Evolutionary conservation across 2,329 filamentous ascomycete species (phyloP).

Genomic region (Aciculosporium take): DNA sequence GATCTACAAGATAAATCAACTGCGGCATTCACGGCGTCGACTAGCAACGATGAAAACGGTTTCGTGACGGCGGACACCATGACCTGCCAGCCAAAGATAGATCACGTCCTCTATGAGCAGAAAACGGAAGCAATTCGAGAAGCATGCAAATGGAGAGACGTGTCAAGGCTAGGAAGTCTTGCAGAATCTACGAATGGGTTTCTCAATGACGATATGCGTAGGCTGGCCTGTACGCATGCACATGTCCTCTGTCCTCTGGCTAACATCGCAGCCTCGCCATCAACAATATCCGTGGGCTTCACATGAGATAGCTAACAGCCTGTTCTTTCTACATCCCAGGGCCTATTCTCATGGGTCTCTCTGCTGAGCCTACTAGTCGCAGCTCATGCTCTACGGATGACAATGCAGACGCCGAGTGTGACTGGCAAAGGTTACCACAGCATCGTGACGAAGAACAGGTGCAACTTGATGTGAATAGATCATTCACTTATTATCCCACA

Average conservation of each 20-base stretch:
- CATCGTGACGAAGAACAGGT: slow-evolving; percentile 89
- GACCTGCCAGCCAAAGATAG: not conserved
- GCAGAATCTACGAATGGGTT: slow-evolving; percentile 54
- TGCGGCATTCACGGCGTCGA: slow-evolving; percentile 5
- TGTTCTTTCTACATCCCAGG: slow-evolving; percentile 27
- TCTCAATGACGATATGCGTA: slow-evolving; percentile 52
- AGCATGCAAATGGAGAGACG: slow-evolving; percentile 45
- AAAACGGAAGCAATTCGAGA: slow-evolving; percentile 21
- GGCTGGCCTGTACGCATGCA: slow-evolving; percentile 53
- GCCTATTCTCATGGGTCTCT: slow-evolving; percentile 43
- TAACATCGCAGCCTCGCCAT: slow-evolving; percentile 4
- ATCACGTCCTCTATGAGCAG: not conserved
- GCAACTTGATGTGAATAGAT: slow-evolving; percentile 77
- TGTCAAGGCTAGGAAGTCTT: slow-evolving; percentile 39
- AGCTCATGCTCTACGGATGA: not conserved
- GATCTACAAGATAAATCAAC: slow-evolving; percentile 5
- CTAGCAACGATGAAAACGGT: not conserved
- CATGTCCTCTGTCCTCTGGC: slow-evolving; percentile 1
- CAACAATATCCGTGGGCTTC: not conserved
- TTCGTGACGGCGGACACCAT: slow-evolving; percentile 7
- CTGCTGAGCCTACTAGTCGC: not conserved
- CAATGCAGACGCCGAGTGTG: slow-evolving; percentile 4
- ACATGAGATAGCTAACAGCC: not conserved
- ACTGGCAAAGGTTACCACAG: slow-evolving; percentile 51
- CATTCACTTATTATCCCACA: slow-evolving; percentile 92